Percentiles rank a stretch among this genome's conserved stretches.
Conservation (phyloP, 768 basidiomycete species). For the Boletus vinaceobasis region DNA sequence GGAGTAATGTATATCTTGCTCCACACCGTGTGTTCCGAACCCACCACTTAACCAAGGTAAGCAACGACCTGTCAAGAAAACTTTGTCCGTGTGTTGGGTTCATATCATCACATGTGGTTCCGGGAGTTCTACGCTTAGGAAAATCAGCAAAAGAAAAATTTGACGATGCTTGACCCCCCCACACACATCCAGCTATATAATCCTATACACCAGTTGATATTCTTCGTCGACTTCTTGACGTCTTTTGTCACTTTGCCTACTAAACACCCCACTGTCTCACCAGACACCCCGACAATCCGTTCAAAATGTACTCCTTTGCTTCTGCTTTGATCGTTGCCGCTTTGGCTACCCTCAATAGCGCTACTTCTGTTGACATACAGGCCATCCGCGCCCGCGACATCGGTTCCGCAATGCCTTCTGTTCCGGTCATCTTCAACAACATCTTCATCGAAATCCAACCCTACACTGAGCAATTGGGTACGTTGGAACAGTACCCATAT, state of each 20-base stretch:
- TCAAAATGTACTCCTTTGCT: slow-evolving; percentile 36
- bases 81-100: neutral
- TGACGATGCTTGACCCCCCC: neutral
- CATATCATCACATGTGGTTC: slow-evolving; percentile 7
- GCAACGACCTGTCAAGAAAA: slow-evolving; percentile 5
- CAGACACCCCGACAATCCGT: slow-evolving; percentile 31
- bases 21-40: slow-evolving; percentile 12
- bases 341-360: slow-evolving; percentile 27
- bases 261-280: slow-evolving; percentile 1
- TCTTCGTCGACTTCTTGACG: slow-evolving; percentile 18
- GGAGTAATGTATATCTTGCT: slow-evolving; percentile 2
- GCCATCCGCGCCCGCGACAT: neutral
- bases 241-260: slow-evolving; percentile 3
- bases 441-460: slow-evolving; percentile 15
- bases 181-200: slow-evolving; percentile 20
- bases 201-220: neutral
- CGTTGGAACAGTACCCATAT: slow-evolving; percentile 1
- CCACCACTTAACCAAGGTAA: slow-evolving; percentile 4
- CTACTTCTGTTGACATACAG: slow-evolving; percentile 17
- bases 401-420: slow-evolving; percentile 1
- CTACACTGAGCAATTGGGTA: slow-evolving; percentile 25
- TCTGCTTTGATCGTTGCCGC: slow-evolving; percentile 25
- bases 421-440: slow-evolving; percentile 29
- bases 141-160: neutral
- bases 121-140: neutral